Conservation (phyloP, 2,329 filamentous ascomycete genomes). For the Fusarium solani-melongenae region DNA sequence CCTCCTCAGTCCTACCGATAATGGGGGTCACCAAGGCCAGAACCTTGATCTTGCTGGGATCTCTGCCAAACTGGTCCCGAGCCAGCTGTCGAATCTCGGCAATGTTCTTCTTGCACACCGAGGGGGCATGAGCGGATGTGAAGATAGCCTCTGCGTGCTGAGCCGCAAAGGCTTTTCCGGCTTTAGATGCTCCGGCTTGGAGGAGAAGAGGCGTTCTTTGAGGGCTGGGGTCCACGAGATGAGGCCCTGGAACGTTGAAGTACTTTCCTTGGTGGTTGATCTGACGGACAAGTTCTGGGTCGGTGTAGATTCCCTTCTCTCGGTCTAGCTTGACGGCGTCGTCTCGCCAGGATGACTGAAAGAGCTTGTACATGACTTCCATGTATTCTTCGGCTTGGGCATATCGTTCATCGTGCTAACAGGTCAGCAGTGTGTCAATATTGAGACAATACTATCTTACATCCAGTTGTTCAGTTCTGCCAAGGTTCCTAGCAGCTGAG, state of each 20-base stretch:
- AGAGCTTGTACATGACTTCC: slow-evolving; percentile 73
- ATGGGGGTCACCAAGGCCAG: slow-evolving; percentile 74
- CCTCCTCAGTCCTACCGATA: slow-evolving; percentile 72
- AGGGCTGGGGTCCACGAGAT: slow-evolving; percentile 73
- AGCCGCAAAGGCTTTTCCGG: slow-evolving; percentile 74
- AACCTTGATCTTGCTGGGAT: slow-evolving; percentile 73
- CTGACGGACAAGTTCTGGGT: slow-evolving; percentile 64
- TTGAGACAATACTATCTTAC: slow-evolving; percentile 11
- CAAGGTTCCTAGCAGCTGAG: slow-evolving; percentile 74
- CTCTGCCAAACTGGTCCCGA: slow-evolving; percentile 62
- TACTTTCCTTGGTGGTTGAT: slow-evolving; percentile 75
- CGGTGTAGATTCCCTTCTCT: slow-evolving; percentile 66
- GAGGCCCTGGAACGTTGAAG: slow-evolving; percentile 72
- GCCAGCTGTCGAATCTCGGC: slow-evolving; percentile 71
- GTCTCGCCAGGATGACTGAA: slow-evolving; percentile 74
- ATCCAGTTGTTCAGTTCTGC: slow-evolving; percentile 63
- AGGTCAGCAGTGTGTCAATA: background rate
- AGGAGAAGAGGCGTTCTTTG: slow-evolving; percentile 76
- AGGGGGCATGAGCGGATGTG: slow-evolving; percentile 72
- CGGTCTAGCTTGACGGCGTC: slow-evolving; percentile 73
- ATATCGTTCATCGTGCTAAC: slow-evolving; percentile 73
- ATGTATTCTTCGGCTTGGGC: slow-evolving; percentile 72
- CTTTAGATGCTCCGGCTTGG: slow-evolving; percentile 75
- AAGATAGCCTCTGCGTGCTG: slow-evolving; percentile 80
- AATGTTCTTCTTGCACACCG: slow-evolving; percentile 70